Conservation (phyloP, 768 basidiomycete species). For the Lactifluus hygrophoroides region DNA sequence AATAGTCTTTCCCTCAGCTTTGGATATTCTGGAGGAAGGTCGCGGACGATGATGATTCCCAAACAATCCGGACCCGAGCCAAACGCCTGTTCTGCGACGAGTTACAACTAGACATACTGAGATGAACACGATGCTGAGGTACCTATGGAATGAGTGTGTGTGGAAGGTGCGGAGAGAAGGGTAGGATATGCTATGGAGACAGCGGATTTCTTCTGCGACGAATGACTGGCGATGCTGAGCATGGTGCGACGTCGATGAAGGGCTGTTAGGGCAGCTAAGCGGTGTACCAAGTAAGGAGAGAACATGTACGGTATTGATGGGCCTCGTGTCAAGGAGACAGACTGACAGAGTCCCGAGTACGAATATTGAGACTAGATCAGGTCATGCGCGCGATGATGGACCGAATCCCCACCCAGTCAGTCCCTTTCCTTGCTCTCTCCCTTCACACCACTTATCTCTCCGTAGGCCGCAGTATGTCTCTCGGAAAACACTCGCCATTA, state of each 20-base stretch:
- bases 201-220: conserved; percentile 38
- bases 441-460: conserved; percentile 47
- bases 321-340: conserved; percentile 2
- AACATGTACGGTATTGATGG: neutral
- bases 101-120: neutral
- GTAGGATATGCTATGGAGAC: conserved; percentile 63
- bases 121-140: conserved; percentile 2
- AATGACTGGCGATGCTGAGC: neutral
- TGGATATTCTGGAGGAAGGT: conserved; percentile 63
- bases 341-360: too few species aligned
- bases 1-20: conserved; percentile 63
- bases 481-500: conserved; percentile 64
- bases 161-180: conserved; percentile 42
- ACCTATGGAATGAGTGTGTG: conserved; percentile 58
- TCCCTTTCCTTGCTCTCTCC: conserved; percentile 26
- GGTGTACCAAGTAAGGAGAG: conserved; percentile 1
- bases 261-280: conserved; percentile 1
- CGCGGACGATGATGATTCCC: conserved; percentile 75
- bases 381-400: conserved; percentile 13
- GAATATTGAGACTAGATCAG: neutral
- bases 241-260: conserved; percentile 10
- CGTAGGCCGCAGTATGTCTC: conserved; percentile 32
- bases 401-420: conserved; percentile 19
- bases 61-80: conserved; percentile 68
- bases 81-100: conserved; percentile 62